phyloP scores from a whole-genome alignment of 768 basidiomycete species.

The Suillus plorans region DNA sequence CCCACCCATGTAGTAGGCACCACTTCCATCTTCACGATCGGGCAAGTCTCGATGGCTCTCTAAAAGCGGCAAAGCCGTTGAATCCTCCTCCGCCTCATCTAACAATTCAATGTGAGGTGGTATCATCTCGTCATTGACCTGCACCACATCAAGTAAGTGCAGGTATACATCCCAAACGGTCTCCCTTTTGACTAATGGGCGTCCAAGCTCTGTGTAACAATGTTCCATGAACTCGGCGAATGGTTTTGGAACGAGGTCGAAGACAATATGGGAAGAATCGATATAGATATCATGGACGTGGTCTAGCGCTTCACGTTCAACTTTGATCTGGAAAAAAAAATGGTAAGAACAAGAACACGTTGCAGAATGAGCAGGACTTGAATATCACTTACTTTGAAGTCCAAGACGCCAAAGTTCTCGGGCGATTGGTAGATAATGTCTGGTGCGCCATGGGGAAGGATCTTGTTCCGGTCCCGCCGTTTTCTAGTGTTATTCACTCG shows the following conservation, averaged over 20 bases:
- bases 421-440: not conserved
- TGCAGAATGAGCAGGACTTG: not conserved
- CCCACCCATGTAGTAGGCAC: not conserved
- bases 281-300: not conserved
- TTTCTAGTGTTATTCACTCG: too few relatives aligned
- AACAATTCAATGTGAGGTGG: not conserved
- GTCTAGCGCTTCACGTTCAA: not conserved
- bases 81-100: too few relatives aligned
- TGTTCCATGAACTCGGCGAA: constrained; percentile 24
- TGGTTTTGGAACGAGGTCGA: constrained; percentile 32
- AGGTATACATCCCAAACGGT: not conserved
- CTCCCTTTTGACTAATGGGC: too few relatives aligned
- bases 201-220: constrained; percentile 21
- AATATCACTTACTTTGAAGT: not conserved
- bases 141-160: not conserved
- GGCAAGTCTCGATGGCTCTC: not conserved
- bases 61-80: not conserved
- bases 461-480: not conserved
- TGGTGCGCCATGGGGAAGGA: not conserved
- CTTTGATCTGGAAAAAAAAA: not conserved
- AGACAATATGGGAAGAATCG: constrained; percentile 17
- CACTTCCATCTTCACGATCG: too few relatives aligned
- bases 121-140: not conserved
- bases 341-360: not conserved
- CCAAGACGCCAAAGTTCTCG: not conserved